A percentile compares a stretch with the other conserved stretches of the same genome.
Conservation (phyloP, 768 basidiomycete species). For the Boletus rubropictus region DNA sequence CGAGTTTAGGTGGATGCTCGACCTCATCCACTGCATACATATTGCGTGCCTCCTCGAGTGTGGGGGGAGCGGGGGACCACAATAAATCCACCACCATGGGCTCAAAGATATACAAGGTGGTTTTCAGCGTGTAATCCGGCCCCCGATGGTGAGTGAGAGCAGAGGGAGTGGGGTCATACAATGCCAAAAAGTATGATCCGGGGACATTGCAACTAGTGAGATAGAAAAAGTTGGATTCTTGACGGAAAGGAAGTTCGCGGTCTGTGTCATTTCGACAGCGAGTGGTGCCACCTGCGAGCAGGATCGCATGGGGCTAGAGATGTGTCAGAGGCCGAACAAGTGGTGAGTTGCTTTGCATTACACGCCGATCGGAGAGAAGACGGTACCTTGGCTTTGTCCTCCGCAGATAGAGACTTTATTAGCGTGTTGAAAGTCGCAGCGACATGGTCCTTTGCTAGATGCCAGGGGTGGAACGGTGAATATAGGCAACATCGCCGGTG, state of each 20-base stretch:
- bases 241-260: constrained; percentile 66
- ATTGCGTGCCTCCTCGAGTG: constrained; percentile 48
- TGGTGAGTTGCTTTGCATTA: background rate
- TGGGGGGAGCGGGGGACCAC: constrained; percentile 85
- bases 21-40: constrained; percentile 59
- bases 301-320: constrained; percentile 58
- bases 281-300: constrained; percentile 60
- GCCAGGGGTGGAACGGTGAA: background rate
- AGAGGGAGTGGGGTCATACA: constrained; percentile 39
- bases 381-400: constrained; percentile 49
- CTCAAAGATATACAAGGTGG: constrained; percentile 75
- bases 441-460: constrained; percentile 47
- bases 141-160: constrained; percentile 30
- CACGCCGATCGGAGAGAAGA: background rate
- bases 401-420: constrained; percentile 40
- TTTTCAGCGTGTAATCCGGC: constrained; percentile 33
- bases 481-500: background rate
- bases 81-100: constrained; percentile 67
- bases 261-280: constrained; percentile 79
- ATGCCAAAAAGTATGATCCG: constrained; percentile 58
- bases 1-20: constrained; percentile 43
- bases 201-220: constrained; percentile 77
- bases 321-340: background rate
- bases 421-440: constrained; percentile 51
- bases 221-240: constrained; percentile 87